These are phyloP conservation scores for Solanum hybrid DNA, from an alignment of 305 asterid species.

Conservation along the genomic window DNA sequence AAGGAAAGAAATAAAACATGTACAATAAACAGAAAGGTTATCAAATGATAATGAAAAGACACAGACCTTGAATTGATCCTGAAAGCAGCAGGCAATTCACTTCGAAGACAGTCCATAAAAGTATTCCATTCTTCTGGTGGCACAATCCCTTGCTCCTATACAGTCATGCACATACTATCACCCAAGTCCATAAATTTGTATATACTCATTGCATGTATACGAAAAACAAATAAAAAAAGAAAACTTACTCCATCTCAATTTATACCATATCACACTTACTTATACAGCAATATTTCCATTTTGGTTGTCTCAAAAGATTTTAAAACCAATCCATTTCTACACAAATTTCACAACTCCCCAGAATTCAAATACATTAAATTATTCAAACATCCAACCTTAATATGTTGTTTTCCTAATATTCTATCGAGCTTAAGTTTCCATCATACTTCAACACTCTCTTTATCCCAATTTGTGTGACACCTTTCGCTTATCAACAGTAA, in stretches of 20 bases:
- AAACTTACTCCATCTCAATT: not conserved
- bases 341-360: not conserved
- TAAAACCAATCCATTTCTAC: not conserved
- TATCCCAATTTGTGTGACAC: not conserved
- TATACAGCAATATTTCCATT: not conserved
- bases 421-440: not conserved
- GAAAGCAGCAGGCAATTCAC: constrained; percentile 92
- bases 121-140: constrained; percentile 74
- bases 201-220: not conserved
- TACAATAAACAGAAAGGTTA: not conserved
- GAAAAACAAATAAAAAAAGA: not conserved
- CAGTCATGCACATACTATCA: not conserved
- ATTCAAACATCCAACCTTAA: not conserved
- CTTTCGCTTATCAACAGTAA: not conserved
- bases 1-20: not conserved
- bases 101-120: constrained; percentile 52
- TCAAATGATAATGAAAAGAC: not conserved
- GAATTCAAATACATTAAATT: not conserved
- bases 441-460: not conserved
- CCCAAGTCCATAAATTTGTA: not conserved
- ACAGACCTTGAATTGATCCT: constrained; percentile 81
- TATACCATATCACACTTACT: not conserved
- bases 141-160: constrained; percentile 72
- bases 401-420: not conserved
- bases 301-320: not conserved